Conservation (phyloP, 176 grass and related monocot genomes). For the Miscanthus lutarioriparius region DNA sequence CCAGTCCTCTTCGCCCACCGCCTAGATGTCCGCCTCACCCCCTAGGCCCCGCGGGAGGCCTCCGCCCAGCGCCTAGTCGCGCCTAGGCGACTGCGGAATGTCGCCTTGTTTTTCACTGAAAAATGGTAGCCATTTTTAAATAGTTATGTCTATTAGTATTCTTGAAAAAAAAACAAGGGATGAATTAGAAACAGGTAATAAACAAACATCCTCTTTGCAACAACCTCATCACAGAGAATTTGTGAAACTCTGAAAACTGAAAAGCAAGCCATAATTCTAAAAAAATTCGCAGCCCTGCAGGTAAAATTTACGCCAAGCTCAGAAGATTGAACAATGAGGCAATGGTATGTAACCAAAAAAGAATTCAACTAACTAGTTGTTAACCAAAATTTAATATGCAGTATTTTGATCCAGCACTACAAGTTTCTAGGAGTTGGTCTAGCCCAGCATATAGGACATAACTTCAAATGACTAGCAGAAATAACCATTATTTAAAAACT, state of each 20-base stretch:
- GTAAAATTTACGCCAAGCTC: conserved; percentile 10
- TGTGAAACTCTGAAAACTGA: neutral
- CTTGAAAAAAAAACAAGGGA: neutral
- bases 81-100: no score
- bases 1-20: no score
- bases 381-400: conserved; percentile 8
- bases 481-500: conserved; percentile 14
- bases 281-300: neutral
- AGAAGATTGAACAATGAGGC: conserved; percentile 18
- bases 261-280: neutral
- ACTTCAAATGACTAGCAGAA: conserved; percentile 7
- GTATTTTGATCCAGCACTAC: neutral
- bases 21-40: no score
- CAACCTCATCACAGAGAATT: conserved; percentile 10
- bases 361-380: neutral
- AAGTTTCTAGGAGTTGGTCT: conserved; percentile 15
- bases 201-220: conserved; percentile 7
- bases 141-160: neutral
- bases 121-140: neutral
- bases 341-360: conserved; percentile 9
- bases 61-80: no score
- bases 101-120: no score
- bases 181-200: conserved; percentile 26
- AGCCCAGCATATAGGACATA: neutral
- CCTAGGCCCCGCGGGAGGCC: no score